These are phyloP conservation scores for Amorphotheca resinae DNA, from an alignment of 495 filamentous ascomycete species.

Conservation along the genomic window DNA sequence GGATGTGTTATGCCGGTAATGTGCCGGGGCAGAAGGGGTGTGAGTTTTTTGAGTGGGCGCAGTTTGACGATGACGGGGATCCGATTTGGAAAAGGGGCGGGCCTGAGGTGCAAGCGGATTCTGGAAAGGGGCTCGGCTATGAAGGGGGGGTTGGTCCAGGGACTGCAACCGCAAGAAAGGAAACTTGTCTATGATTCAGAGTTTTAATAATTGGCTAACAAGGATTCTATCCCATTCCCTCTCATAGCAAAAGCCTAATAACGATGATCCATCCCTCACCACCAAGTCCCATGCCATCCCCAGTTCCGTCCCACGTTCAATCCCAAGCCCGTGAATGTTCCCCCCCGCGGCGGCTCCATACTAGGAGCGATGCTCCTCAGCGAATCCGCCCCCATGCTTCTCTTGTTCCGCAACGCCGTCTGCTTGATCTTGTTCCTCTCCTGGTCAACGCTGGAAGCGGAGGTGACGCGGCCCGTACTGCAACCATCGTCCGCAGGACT, in stretches of 20 bases:
- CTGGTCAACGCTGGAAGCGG: constrained; percentile 5
- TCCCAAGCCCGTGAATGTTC: constrained; percentile 7
- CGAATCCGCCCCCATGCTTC: constrained; percentile 30
- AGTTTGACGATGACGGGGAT: constrained; percentile 78
- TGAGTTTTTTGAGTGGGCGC: constrained; percentile 77
- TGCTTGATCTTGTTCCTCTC: constrained; percentile 26
- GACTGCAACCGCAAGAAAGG: no score
- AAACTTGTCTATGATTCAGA: no score
- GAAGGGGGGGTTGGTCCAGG: no score
- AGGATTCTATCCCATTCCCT: no score
- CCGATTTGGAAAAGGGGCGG: constrained; percentile 44
- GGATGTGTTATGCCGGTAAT: constrained; percentile 79
- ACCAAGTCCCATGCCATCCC: constrained; percentile 15
- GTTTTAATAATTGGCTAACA: no score
- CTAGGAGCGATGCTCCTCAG: constrained; percentile 32
- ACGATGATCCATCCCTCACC: no score
- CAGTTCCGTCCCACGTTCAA: constrained; percentile 14
- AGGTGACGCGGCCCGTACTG: constrained; percentile 13
- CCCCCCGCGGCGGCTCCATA: constrained; percentile 12
- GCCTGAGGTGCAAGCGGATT: no score
- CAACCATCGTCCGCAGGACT: constrained; percentile 16
- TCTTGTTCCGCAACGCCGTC: constrained; percentile 28
- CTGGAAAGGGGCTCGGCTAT: no score
- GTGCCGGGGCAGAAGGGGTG: constrained; percentile 66
- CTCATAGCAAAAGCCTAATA: no score